Base-by-base conservation (phyloP, 2,329 filamentous ascomycete species). In the Cordyceps javanica region DNA sequence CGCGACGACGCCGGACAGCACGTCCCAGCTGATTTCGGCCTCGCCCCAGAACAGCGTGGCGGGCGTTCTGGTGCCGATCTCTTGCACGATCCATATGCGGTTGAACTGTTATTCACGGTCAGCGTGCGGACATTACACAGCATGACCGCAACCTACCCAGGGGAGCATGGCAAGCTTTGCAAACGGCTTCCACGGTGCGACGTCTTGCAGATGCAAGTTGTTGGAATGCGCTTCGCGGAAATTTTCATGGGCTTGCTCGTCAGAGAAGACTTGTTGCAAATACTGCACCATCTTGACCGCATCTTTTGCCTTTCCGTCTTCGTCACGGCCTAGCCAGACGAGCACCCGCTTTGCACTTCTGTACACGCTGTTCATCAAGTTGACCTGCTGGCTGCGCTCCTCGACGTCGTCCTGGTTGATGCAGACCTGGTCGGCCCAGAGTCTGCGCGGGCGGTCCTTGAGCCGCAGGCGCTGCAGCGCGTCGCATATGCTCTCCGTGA, bases 391-490 rank as follows among this genome's bases (percentile, higher is more conserved):
- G 50, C 67, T 68, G 41, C 71, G 66, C 60, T 75, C 72, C 3
- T 58, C 60, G 16, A 69, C 61, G 45, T 74, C 68, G 3, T 65
- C 64, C 58, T 75, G 73, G 57, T 75, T 73, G 57, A 75, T 73
- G 61, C 73, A 75, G 42, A 75, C 63, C 61, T 74, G 72, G 38
- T 75, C 73, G 3, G 73, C 68, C 72, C 72, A 75, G 7, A 75
- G 62, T 30, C 70, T 61, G 3, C 70, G 65, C 30, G 61, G 60
- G 23, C 34, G 26, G 13, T 63, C 63, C 6, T 63, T 44, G 39
- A 63, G 62, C 46, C 70, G 63, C 58, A 72, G 55, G 3, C 69
- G 65, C 16, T 52, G 58, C 25, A 72, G 62, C 23, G 70, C 70
- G 38, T 65, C 68, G 23, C 66, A 60, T 28, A 72, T 64, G 38